These are phyloP conservation scores for Podaxis sp. DNA, from an alignment of 768 basidiomycete species.

Conservation along the genomic window DNA sequence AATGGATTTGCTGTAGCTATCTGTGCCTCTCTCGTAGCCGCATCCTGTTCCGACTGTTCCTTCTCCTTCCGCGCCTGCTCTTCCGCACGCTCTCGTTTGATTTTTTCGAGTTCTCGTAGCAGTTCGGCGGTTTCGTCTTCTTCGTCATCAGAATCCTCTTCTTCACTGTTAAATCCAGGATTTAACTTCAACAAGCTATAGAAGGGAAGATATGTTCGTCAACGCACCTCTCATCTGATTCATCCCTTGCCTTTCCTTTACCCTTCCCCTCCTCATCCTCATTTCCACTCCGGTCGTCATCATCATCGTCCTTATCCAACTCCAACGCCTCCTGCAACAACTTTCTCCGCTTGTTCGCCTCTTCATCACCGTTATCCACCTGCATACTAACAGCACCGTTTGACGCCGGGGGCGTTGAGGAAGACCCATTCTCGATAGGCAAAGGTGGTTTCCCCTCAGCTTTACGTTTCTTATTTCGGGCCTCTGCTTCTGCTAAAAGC, in stretches of 20 bases:
- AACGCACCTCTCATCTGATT: constrained; percentile 51
- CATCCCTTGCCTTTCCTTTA: constrained; percentile 34
- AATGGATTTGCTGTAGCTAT: constrained; percentile 88
- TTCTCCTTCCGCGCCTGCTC: constrained; percentile 84
- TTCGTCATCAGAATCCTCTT: constrained; percentile 60
- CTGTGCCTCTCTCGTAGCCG: constrained; percentile 71
- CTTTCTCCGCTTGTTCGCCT: constrained; percentile 81
- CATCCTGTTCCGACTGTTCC: constrained; percentile 63
- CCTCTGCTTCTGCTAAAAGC: constrained; percentile 82
- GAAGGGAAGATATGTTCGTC: background rate
- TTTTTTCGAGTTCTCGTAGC: constrained; percentile 96
- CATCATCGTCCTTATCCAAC: constrained; percentile 88
- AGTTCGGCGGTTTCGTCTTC: constrained; percentile 95
- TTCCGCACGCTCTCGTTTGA: constrained; percentile 92
- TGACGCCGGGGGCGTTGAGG: constrained; percentile 1
- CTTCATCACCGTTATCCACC: constrained; percentile 41
- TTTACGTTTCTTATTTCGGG: constrained; percentile 88
- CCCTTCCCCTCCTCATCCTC: constrained; percentile 33
- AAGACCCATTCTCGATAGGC: constrained; percentile 38
- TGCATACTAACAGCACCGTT: background rate
- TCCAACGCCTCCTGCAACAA: constrained; percentile 83
- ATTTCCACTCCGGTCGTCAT: constrained; percentile 38
- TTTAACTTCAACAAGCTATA: background rate
- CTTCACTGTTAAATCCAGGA: constrained; percentile 37
- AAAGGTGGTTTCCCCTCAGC: constrained; percentile 71